Conservation (phyloP, 1,284 basidiomycete genomes). For the Entoloma clypeatum region DNA sequence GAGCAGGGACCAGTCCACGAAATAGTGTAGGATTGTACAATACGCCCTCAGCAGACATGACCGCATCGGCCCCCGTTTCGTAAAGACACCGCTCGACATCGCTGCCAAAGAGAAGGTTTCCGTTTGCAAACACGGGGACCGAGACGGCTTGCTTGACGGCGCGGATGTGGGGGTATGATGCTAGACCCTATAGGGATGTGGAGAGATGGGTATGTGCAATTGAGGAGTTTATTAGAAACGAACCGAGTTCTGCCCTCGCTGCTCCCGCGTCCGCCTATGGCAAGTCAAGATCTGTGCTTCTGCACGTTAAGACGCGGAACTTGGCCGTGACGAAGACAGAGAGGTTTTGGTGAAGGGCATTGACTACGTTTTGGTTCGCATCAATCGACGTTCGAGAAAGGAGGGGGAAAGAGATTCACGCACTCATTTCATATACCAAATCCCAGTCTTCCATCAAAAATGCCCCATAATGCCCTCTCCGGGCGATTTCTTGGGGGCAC, state of each 20-base stretch:
- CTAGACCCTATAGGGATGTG: conserved; percentile 58
- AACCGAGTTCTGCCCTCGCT: conserved; percentile 80
- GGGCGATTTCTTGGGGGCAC: conserved; percentile 95
- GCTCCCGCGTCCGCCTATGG: conserved; percentile 88
- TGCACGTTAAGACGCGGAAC: conserved; percentile 90
- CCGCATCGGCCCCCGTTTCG: conserved; percentile 83
- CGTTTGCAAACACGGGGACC: conserved; percentile 95
- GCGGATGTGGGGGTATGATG: conserved; percentile 82
- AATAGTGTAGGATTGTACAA: conserved; percentile 93
- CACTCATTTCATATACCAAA: conserved; percentile 76
- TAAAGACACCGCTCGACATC: conserved; percentile 79
- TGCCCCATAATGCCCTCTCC: conserved; percentile 82
- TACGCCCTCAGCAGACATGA: conserved; percentile 96
- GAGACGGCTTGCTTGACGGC: conserved; percentile 86
- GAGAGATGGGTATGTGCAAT: conserved; percentile 7
- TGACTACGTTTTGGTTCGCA: conserved; percentile 48
- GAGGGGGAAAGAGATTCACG: conserved; percentile 28
- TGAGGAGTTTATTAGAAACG: conserved; percentile 8
- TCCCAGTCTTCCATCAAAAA: conserved; percentile 97
- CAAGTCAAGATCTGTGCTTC: conserved; percentile 96
- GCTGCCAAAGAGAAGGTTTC: conserved; percentile 86
- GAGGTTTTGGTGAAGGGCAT: conserved; percentile 80
- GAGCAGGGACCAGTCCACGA: conserved; percentile 26
- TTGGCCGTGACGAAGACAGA: conserved; percentile 93
- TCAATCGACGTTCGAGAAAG: conserved; percentile 1